Conservation (phyloP, 257 asterid genomes). For the Echites panduratus region DNA sequence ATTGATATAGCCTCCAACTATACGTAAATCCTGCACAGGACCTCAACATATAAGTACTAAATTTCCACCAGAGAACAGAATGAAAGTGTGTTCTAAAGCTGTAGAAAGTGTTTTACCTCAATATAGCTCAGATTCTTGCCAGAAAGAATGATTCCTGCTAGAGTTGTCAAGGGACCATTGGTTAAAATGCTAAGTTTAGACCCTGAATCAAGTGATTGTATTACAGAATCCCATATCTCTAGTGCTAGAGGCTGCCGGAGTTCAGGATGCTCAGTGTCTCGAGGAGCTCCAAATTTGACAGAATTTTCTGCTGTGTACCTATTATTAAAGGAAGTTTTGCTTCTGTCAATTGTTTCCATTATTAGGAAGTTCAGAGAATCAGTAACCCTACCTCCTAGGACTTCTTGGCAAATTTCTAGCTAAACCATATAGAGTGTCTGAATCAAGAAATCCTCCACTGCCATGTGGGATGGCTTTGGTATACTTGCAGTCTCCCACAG, state of each 20-base stretch:
- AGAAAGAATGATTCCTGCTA: slow-evolving; percentile 55
- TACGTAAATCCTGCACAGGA: slow-evolving; percentile 47
- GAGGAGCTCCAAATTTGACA: slow-evolving; percentile 61
- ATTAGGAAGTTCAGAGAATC: background rate
- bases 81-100: background rate
- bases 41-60: background rate
- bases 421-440: slow-evolving; percentile 75
- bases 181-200: slow-evolving; percentile 64
- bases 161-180: slow-evolving; percentile 79
- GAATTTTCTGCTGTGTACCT: slow-evolving; percentile 81
- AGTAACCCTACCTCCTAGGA: slow-evolving; percentile 52
- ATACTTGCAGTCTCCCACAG: slow-evolving; percentile 79
- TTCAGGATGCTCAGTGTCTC: slow-evolving; percentile 71
- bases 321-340: slow-evolving; percentile 19
- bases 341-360: background rate
- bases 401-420: slow-evolving; percentile 78
- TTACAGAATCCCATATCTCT: slow-evolving; percentile 64
- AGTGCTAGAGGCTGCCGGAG: slow-evolving; percentile 72
- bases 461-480: slow-evolving; percentile 72
- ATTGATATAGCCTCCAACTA: slow-evolving; percentile 73
- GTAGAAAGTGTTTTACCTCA: slow-evolving; percentile 39
- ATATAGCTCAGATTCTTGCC: slow-evolving; percentile 41
- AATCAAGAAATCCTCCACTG: slow-evolving; percentile 74
- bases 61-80: background rate
- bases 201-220: slow-evolving; percentile 41